Evolutionary conservation across 2,329 filamentous ascomycete species (phyloP), one percentile per base, ranked within the genome.

Genomic region (Clonostachys byssicola): DNA sequence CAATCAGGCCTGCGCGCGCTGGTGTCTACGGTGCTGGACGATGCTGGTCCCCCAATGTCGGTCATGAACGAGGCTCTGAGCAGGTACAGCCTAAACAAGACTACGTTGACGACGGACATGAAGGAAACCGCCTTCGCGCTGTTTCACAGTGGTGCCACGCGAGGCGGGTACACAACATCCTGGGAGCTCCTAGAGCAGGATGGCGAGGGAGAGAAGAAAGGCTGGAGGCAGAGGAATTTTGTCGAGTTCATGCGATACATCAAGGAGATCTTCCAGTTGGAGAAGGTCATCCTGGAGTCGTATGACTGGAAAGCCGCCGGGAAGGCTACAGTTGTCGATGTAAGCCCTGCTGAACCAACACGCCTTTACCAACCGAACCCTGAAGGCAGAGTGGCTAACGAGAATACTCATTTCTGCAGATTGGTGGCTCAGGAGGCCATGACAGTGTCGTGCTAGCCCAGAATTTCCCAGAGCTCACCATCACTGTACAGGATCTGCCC

Each of bases 401-500:
- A 42, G 14, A 42, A 17, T 17, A 16, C 3, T 7, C 23, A 30
- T 10, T 30, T 4, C 33, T 16, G 13, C 16, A 70, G 67, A 55
- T 74, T 18, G 70, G 71, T 9, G 71, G 72, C 17, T 73, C 70
- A 6, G 65, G 57, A 9, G 72, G 71, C 12, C 65, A 70, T 49
- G 66, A 69, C 44, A 56, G 63, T n/a, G 60, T 72, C 30, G 61
- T 65, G 5, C 58, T 75, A 5, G 71, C 71, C 7, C 57, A 63
- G 18, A 57, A 65, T 36, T 71, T 67, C 55, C 66, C 71, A 5
- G 58, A 69, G 34, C 63, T 76, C 39, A 61, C 52, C 23, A 62
- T 74, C 48, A 60, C 63, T 10, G 69, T 78, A 2, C 68, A 78
- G 51, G 74, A 78, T 51, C 61, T 75, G 13, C 57, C 64, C 10